Conservation (phyloP, 2,329 filamentous ascomycete species). For the Scopulariopsis brevicaulis region DNA sequence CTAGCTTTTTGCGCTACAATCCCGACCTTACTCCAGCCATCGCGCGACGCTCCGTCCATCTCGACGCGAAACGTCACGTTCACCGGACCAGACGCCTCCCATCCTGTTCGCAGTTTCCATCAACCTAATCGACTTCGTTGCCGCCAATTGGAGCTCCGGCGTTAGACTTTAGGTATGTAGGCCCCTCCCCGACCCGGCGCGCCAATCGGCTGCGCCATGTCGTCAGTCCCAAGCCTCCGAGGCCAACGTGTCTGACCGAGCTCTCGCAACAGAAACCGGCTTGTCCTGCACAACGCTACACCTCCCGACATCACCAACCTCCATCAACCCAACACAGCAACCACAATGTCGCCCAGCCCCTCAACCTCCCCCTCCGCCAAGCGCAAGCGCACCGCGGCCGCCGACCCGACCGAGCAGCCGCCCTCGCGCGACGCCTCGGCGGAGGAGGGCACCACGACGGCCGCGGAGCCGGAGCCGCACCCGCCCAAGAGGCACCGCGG, state of each 20-base stretch:
- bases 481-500: constrained; percentile 72
- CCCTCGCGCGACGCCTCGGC: constrained; percentile 75
- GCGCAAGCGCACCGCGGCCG: constrained; percentile 64
- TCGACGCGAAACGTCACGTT: too few species aligned
- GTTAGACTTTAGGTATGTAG: background rate
- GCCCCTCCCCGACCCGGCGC: background rate
- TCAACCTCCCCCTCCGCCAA: constrained; percentile 48
- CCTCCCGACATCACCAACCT: background rate
- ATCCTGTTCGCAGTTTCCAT: too few species aligned
- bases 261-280: background rate
- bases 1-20: too few species aligned
- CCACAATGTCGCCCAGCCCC: constrained; percentile 50
- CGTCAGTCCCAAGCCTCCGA: background rate
- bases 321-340: constrained; percentile 6
- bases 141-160: background rate
- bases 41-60: too few species aligned
- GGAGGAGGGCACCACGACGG: constrained; percentile 68
- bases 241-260: background rate
- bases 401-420: constrained; percentile 49
- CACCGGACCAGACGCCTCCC: too few species aligned
- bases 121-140: too few species aligned
- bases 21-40: too few species aligned
- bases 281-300: background rate
- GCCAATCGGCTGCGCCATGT: background rate
- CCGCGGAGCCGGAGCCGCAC: constrained; percentile 52